phyloP scores from a whole-genome alignment of 2,329 filamentous ascomycete genomes.

The Pseudocercospora vitis region DNA sequence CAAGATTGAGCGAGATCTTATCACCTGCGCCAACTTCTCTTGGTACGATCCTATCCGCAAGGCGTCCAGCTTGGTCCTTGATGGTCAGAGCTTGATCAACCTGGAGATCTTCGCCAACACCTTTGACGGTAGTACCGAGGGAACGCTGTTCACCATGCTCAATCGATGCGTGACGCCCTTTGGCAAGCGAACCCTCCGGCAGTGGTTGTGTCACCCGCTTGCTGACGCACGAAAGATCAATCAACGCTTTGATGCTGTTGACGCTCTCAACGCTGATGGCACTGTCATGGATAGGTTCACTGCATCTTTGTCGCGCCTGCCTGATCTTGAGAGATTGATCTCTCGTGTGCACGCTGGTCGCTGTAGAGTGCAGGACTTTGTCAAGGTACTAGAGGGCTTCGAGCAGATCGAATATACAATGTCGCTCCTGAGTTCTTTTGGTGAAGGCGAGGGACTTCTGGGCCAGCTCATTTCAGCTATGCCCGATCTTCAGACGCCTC shows the following conservation, averaged over 20 bases:
- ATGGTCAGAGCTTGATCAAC: conserved; percentile 95
- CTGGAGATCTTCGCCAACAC: conserved; percentile 96
- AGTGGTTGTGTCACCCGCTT: conserved; percentile 96
- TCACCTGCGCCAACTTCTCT: conserved; percentile 87
- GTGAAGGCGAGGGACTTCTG: conserved; percentile 77
- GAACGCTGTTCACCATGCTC: conserved; percentile 84
- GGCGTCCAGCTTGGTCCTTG: conserved; percentile 81
- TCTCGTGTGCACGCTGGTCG: conserved; percentile 89
- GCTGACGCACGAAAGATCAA: conserved; percentile 87
- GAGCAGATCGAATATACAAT: conserved; percentile 97
- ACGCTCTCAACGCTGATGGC: conserved; percentile 82
- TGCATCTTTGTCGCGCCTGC: conserved; percentile 83
- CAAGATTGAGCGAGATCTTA: conserved; percentile 82
- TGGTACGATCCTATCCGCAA: conserved; percentile 94
- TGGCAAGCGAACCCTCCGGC: conserved; percentile 90
- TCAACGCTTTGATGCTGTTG: conserved; percentile 88
- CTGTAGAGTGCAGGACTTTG: conserved; percentile 90
- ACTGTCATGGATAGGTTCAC: conserved; percentile 83
- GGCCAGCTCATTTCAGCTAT: conserved; percentile 79
- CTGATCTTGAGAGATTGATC: conserved; percentile 89
- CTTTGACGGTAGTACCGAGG: conserved; percentile 78
- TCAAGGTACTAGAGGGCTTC: conserved; percentile 90
- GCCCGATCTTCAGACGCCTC: conserved; percentile 73
- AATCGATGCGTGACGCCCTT: conserved; percentile 96
- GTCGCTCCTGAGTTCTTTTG: conserved; percentile 70